Evolutionary conservation across 495 filamentous ascomycete genomes (phyloP).

Genomic region (Cudoniella acicularis): DNA sequence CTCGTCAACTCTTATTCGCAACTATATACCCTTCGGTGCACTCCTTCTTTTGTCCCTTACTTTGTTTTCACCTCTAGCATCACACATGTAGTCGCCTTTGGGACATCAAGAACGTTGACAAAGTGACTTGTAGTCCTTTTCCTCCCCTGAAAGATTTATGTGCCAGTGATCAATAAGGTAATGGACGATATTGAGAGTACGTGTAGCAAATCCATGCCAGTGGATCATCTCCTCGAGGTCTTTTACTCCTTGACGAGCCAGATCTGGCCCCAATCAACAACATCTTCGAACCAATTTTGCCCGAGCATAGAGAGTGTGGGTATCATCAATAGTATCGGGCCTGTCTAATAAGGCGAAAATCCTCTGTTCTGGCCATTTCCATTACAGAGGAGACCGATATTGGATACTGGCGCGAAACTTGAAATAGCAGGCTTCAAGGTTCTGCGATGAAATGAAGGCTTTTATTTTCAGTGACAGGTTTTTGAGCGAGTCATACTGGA

Average conservation of each 20-base stretch:
- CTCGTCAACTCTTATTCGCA: slow-evolving; percentile 54
- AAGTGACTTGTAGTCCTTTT: background rate
- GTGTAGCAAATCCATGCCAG: background rate
- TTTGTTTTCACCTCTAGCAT: slow-evolving; percentile 56
- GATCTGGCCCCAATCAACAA: slow-evolving; percentile 36
- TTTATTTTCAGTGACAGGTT: too few species aligned
- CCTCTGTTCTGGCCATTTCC: slow-evolving; percentile 52
- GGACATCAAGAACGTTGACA: slow-evolving; percentile 14
- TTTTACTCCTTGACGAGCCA: slow-evolving; percentile 49
- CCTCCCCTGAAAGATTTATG: slow-evolving; percentile 25
- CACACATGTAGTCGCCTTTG: slow-evolving; percentile 44
- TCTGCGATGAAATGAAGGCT: too few species aligned
- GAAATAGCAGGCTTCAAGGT: slow-evolving; percentile 42
- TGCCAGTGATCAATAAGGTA: slow-evolving; percentile 46
- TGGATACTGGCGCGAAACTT: slow-evolving; percentile 39
- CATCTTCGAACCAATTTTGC: slow-evolving; percentile 41
- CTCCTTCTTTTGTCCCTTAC: slow-evolving; percentile 55
- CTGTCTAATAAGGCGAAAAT: slow-evolving; percentile 2
- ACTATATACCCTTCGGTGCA: slow-evolving; percentile 55
- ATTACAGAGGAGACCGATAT: slow-evolving; percentile 48
- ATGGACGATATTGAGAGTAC: slow-evolving; percentile 43
- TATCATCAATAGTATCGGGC: slow-evolving; percentile 9
- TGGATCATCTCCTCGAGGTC: slow-evolving; percentile 45
- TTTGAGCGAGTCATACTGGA: too few species aligned
- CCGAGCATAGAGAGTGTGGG: slow-evolving; percentile 34